phyloP scores from a whole-genome alignment of 108 stramenopile species.

The Cyclotella baltica region DNA sequence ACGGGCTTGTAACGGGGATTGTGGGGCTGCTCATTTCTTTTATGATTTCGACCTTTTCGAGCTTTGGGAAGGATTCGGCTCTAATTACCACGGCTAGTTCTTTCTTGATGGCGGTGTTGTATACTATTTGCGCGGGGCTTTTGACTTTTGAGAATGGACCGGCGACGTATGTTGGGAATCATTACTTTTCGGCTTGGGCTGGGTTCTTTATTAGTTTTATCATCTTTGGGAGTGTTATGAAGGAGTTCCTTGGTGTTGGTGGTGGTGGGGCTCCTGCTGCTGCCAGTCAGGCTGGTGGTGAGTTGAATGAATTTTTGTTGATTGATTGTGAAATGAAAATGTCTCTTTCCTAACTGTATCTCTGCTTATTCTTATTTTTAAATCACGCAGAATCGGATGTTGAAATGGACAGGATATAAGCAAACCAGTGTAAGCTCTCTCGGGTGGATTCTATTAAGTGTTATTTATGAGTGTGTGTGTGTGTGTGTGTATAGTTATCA shows the following conservation, averaged over 20 bases:
- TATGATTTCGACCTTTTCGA: constrained; percentile 49
- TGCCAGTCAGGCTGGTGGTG: constrained; percentile 7
- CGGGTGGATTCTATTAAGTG: not conserved
- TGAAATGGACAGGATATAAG: constrained; percentile 40
- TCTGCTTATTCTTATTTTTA: not conserved
- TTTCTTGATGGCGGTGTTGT: constrained; percentile 43
- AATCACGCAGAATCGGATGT: constrained; percentile 19
- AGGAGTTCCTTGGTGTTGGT: constrained; percentile 51
- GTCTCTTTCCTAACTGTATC: not conserved
- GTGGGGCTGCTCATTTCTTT: constrained; percentile 44
- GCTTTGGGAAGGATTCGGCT: constrained; percentile 49
- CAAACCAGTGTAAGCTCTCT: no score
- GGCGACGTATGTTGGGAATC: constrained; percentile 53
- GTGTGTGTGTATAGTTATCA: no score
- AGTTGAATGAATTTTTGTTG: no score
- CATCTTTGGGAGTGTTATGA: constrained; percentile 55
- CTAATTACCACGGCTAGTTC: constrained; percentile 43
- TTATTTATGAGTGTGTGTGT: not conserved
- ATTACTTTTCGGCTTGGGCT: constrained; percentile 53
- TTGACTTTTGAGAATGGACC: constrained; percentile 54
- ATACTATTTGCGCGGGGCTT: constrained; percentile 50
- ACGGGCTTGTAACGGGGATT: constrained; percentile 50
- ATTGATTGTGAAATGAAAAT: no score
- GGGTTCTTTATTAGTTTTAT: constrained; percentile 51
- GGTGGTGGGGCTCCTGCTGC: constrained; percentile 3